phyloP scores from a whole-genome alignment of 2,329 filamentous ascomycete genomes.

The Paracoccidioides lutzii region DNA sequence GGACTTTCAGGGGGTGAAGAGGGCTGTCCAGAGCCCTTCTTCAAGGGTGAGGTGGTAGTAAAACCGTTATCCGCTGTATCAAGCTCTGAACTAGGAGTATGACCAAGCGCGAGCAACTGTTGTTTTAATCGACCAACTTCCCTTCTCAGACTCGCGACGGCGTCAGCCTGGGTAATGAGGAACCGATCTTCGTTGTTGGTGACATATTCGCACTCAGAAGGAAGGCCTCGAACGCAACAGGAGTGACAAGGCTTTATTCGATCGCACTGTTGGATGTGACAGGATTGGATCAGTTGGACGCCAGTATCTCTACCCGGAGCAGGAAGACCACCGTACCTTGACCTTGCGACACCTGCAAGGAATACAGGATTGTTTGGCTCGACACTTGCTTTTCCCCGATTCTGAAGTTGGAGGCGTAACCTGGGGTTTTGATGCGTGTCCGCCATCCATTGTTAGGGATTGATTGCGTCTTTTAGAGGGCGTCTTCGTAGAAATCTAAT shows the following conservation, averaged over 20 bases:
- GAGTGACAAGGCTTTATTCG: slow-evolving; percentile 21
- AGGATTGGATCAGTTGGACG: neutral
- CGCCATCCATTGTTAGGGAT: neutral
- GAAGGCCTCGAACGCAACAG: slow-evolving; percentile 19
- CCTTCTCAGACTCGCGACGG: slow-evolving; percentile 17
- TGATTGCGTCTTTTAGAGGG: neutral
- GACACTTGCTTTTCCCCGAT: slow-evolving; percentile 11
- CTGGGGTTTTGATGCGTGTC: neutral
- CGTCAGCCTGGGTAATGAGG: slow-evolving; percentile 18
- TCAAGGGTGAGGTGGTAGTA: neutral
- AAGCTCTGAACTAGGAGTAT: neutral
- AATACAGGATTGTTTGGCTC: slow-evolving; percentile 21
- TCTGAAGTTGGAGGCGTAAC: neutral
- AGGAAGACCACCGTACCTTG: slow-evolving; percentile 14
- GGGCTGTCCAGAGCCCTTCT: neutral
- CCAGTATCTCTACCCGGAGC: neutral
- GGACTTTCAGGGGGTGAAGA: neutral
- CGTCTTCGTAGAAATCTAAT: neutral
- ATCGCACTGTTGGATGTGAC: slow-evolving; percentile 15
- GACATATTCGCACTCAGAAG: slow-evolving; percentile 21
- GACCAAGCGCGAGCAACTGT: slow-evolving; percentile 60
- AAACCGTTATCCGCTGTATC: neutral
- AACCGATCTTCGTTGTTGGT: slow-evolving; percentile 20
- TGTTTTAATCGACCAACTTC: slow-evolving; percentile 47
- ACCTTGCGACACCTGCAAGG: slow-evolving; percentile 23